Evolutionary conservation across 495 filamentous ascomycete genomes (phyloP).

Genomic region (Tuber magnatum): DNA sequence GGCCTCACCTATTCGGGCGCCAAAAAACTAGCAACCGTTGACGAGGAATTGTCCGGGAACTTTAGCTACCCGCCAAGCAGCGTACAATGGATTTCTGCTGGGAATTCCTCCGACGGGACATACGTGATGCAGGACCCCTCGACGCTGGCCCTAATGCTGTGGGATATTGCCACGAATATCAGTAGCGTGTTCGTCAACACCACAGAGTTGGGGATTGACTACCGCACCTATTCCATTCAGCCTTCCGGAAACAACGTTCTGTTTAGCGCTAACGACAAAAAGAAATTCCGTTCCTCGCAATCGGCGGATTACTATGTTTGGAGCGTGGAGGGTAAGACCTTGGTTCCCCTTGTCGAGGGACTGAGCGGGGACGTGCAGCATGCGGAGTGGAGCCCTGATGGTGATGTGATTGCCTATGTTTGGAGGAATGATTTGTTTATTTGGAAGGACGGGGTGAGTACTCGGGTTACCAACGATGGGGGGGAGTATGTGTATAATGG

Average conservation of each 20-base stretch:
- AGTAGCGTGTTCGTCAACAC: conserved; percentile 46
- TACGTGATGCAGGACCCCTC: conserved; percentile 41
- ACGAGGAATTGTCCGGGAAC: conserved; percentile 43
- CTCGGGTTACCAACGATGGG: conserved; percentile 51
- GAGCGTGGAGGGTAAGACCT: conserved; percentile 46
- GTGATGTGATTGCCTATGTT: conserved; percentile 52
- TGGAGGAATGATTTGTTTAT: conserved; percentile 53
- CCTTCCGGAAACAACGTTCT: conserved; percentile 47
- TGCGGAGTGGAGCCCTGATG: conserved; percentile 47
- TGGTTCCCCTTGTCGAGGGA: conserved; percentile 46
- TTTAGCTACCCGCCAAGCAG: conserved; percentile 41
- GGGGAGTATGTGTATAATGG: conserved; percentile 52
- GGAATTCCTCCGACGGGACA: conserved; percentile 47
- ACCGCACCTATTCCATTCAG: conserved; percentile 43
- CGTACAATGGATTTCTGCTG: conserved; percentile 45
- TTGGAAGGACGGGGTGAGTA: conserved; percentile 46
- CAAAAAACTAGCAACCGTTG: conserved; percentile 45
- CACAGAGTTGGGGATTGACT: conserved; percentile 20
- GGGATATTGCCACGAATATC: conserved; percentile 48
- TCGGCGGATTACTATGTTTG: conserved; percentile 53
- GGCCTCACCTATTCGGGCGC: not conserved
- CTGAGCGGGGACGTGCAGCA: conserved; percentile 53
- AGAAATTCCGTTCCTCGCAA: conserved; percentile 53
- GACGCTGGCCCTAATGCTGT: conserved; percentile 45
- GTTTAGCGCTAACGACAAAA: conserved; percentile 51